phyloP scores from a whole-genome alignment of 352 stramenopile species.

The Hyaloperonospora brassicae region DNA sequence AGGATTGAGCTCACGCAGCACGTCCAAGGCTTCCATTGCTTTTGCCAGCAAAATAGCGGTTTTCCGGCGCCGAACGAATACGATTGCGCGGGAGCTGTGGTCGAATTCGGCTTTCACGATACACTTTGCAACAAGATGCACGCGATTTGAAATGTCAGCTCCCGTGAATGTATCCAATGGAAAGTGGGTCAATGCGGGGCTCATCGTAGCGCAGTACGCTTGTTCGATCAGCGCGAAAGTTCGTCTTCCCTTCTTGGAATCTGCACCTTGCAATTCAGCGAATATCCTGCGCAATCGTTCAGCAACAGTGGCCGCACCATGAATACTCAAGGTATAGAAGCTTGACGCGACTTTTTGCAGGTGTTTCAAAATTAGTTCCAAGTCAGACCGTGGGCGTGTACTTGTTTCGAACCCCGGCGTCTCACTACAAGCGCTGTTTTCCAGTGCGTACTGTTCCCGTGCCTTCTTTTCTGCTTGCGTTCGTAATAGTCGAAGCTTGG shows the following conservation, averaged over 20 bases:
- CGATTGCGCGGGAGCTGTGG: slow-evolving; percentile 60
- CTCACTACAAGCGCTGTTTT: too few relatives aligned
- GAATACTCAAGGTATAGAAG: slow-evolving; percentile 46
- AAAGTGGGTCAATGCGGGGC: slow-evolving; percentile 21
- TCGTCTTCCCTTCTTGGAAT: slow-evolving; percentile 17
- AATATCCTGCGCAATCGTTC: slow-evolving; percentile 33
- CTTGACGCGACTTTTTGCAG: slow-evolving; percentile 36
- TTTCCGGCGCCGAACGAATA: slow-evolving; percentile 64
- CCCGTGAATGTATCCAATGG: slow-evolving; percentile 20
- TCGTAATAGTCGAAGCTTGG: slow-evolving; percentile 29
- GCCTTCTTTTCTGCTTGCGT: slow-evolving; percentile 14
- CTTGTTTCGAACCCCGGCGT: slow-evolving; percentile 16
- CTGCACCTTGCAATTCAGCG: slow-evolving; percentile 15
- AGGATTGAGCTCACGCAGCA: slow-evolving; percentile 50
- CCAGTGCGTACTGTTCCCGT: background rate
- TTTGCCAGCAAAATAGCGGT: slow-evolving; percentile 62
- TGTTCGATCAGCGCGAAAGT: slow-evolving; percentile 28
- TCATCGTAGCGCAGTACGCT: slow-evolving; percentile 30
- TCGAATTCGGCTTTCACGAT: slow-evolving; percentile 39
- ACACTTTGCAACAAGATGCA: slow-evolving; percentile 41
- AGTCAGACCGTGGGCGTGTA: slow-evolving; percentile 15
- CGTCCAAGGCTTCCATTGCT: slow-evolving; percentile 50
- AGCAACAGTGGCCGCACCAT: slow-evolving; percentile 34
- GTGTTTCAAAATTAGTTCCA: slow-evolving; percentile 42
- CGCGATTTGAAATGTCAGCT: slow-evolving; percentile 45